A percentile compares a stretch with the other conserved stretches of the same genome.
These are phyloP conservation scores for Alternaria atra DNA, from an alignment of 2,329 filamentous ascomycete species.

Conservation along the genomic window DNA sequence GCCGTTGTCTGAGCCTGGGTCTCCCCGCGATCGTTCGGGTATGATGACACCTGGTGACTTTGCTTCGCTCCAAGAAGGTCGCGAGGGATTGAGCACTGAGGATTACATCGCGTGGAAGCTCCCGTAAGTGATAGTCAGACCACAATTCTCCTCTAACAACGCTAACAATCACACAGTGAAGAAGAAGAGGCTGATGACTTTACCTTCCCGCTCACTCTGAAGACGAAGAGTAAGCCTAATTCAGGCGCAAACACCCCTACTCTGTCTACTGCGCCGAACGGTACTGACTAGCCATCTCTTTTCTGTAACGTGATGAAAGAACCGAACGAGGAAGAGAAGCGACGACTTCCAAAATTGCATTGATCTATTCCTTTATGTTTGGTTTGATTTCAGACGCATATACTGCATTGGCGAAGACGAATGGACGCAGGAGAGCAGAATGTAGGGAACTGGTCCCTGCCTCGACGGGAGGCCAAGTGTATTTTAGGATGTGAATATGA, in stretches of 20 bases:
- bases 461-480: slow-evolving; percentile 1
- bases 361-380: slow-evolving; percentile 15
- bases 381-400: slow-evolving; percentile 13
- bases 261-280: slow-evolving; percentile 36
- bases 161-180: slow-evolving; percentile 60
- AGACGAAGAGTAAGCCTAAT: slow-evolving; percentile 54
- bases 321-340: slow-evolving; percentile 10
- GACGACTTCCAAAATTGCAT: slow-evolving; percentile 21
- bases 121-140: slow-evolving; percentile 72
- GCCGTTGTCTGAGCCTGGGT: slow-evolving; percentile 92
- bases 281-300: slow-evolving; percentile 28
- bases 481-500: slow-evolving; percentile 18
- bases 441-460: background rate
- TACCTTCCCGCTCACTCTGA: slow-evolving; percentile 74
- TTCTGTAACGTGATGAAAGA: slow-evolving; percentile 13
- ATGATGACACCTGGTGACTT: slow-evolving; percentile 99
- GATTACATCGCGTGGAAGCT: slow-evolving; percentile 99
- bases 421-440: background rate
- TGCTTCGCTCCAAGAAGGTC: slow-evolving; percentile 92
- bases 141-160: background rate
- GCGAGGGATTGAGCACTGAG: slow-evolving; percentile 91
- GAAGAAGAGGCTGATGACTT: slow-evolving; percentile 90
- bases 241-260: slow-evolving; percentile 46
- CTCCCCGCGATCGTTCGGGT: slow-evolving; percentile 85
- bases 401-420: slow-evolving; percentile 11